phyloP scores from a whole-genome alignment of 345 rosid genomes.

The Toxicodendron radicans region DNA sequence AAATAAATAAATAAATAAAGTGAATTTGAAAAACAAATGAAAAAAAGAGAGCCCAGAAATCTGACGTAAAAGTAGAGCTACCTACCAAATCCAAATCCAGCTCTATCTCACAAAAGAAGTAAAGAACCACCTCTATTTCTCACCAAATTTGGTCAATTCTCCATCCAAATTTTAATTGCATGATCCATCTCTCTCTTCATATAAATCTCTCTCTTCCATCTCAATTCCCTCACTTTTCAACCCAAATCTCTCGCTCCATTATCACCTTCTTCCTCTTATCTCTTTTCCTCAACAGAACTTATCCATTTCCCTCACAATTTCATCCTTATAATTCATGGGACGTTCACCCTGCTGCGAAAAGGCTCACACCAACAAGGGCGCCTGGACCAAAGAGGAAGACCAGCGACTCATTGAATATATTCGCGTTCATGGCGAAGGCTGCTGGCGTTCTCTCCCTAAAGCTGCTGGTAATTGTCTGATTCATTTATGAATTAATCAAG shows the following conservation, averaged over 20 bases:
- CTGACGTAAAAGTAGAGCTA: slow-evolving; percentile 51
- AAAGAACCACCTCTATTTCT: slow-evolving; percentile 35
- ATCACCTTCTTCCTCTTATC: not conserved
- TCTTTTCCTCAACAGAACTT: not conserved
- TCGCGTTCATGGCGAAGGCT: slow-evolving; percentile 77
- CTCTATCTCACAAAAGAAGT: slow-evolving; percentile 25
- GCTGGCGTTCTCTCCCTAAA: slow-evolving; percentile 92
- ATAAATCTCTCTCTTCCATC: slow-evolving; percentile 1
- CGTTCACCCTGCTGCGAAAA: slow-evolving; percentile 89
- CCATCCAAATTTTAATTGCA: too few species aligned
- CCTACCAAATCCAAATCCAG: slow-evolving; percentile 48
- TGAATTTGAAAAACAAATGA: not conserved
- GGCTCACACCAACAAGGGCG: slow-evolving; percentile 87
- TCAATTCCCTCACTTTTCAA: not conserved
- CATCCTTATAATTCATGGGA: slow-evolving; percentile 47
- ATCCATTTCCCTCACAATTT: not conserved
- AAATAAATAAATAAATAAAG: too few species aligned
- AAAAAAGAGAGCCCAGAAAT: slow-evolving; percentile 23
- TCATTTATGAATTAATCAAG: not conserved
- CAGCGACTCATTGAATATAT: slow-evolving; percentile 73
- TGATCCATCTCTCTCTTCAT: not conserved
- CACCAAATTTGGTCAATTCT: slow-evolving; percentile 54
- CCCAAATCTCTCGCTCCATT: not conserved
- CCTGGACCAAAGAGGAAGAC: slow-evolving; percentile 93
- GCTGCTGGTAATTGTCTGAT: slow-evolving; percentile 52